Conservation (phyloP, 2,329 filamentous ascomycete species). For the Orbilia oligospora region DNA sequence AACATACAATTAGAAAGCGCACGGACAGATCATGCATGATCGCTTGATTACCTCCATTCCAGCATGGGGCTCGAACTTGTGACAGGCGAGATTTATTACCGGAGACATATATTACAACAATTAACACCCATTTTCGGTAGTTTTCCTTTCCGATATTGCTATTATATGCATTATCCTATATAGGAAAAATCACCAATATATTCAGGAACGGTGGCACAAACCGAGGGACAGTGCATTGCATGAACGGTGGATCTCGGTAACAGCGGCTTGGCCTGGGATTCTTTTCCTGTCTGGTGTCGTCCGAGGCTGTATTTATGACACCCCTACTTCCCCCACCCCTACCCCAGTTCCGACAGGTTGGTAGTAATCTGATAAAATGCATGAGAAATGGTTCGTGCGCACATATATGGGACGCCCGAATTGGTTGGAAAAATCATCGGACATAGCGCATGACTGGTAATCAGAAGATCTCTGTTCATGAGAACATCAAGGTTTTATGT, state of each 20-base stretch:
- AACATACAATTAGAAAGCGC: slow-evolving; percentile 13
- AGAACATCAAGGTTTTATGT: background rate
- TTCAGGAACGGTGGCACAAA: slow-evolving; percentile 40
- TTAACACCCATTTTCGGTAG: slow-evolving; percentile 14
- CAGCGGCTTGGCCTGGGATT: slow-evolving; percentile 30
- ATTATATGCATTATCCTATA: slow-evolving; percentile 12
- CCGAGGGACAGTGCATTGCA: slow-evolving; percentile 39
- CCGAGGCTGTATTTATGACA: slow-evolving; percentile 15
- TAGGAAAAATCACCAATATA: slow-evolving; percentile 30
- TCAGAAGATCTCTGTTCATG: slow-evolving; percentile 4
- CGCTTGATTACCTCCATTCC: slow-evolving; percentile 47
- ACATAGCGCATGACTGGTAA: slow-evolving; percentile 17
- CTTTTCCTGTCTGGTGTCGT: slow-evolving; percentile 26
- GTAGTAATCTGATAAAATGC: slow-evolving; percentile 33
- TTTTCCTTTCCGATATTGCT: slow-evolving; percentile 28
- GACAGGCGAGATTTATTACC: slow-evolving; percentile 28
- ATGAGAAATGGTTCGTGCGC: slow-evolving; percentile 13
- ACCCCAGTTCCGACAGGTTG: slow-evolving; percentile 38
- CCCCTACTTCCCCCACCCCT: slow-evolving; percentile 17
- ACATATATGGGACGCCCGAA: slow-evolving; percentile 7
- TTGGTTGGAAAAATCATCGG: background rate
- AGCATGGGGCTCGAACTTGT: slow-evolving; percentile 7
- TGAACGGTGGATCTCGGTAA: slow-evolving; percentile 30
- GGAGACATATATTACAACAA: slow-evolving; percentile 2
- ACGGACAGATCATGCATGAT: slow-evolving; percentile 49